These are phyloP conservation scores for Epichloe festucae DNA, from an alignment of 2,329 filamentous ascomycete genomes.

Conservation along the genomic window DNA sequence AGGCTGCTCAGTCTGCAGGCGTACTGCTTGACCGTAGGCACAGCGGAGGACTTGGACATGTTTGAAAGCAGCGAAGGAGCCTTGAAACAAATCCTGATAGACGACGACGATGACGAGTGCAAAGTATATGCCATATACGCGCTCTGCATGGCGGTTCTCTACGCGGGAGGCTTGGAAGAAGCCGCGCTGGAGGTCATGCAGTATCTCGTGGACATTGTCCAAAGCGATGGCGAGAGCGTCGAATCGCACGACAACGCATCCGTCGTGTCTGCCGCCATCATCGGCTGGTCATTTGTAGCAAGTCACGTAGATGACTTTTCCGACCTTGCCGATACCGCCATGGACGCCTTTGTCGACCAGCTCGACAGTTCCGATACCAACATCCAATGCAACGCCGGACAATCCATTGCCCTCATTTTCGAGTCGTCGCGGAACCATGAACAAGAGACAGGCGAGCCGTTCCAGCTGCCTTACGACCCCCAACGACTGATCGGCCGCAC, in stretches of 20 bases:
- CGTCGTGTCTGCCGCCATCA: conserved; percentile 61
- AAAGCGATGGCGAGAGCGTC: conserved; percentile 63
- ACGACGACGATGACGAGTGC: conserved; percentile 51
- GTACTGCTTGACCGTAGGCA: conserved; percentile 54
- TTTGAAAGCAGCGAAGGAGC: conserved; percentile 17
- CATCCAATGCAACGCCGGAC: conserved; percentile 66
- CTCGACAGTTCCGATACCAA: conserved; percentile 59
- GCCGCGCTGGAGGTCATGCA: conserved; percentile 60
- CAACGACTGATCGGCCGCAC: conserved; percentile 34
- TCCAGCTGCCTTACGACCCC: conserved; percentile 38
- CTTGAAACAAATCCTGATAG: conserved; percentile 23
- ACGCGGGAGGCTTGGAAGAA: conserved; percentile 58
- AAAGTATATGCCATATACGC: conserved; percentile 61
- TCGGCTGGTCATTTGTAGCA: conserved; percentile 69
- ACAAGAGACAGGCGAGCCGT: conserved; percentile 33
- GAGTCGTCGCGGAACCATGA: conserved; percentile 49
- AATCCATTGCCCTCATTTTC: conserved; percentile 71
- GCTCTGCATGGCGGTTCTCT: conserved; percentile 59
- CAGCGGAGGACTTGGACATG: conserved; percentile 43
- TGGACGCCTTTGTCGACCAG: conserved; percentile 76
- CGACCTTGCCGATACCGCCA: conserved; percentile 54
- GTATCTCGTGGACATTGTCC: conserved; percentile 63
- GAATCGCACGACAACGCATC: conserved; percentile 56
- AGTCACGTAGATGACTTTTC: conserved; percentile 66
- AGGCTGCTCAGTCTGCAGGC: conserved; percentile 58